Percentiles rank a stretch among this genome's conserved stretches.
phyloP scores from a whole-genome alignment of 2,329 filamentous ascomycete species.

The Fusarium sublunatum region DNA sequence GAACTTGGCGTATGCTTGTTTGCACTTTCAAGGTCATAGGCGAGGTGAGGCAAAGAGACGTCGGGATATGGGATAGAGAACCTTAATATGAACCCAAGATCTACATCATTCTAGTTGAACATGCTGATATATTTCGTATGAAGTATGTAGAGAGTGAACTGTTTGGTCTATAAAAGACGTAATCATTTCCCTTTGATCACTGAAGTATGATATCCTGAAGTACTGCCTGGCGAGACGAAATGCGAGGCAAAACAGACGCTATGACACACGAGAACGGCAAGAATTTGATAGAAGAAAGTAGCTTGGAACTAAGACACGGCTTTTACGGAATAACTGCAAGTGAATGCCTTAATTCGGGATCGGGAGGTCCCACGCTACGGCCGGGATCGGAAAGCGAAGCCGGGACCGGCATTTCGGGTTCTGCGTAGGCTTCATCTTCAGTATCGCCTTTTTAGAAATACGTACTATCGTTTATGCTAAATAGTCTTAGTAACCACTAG shows the following conservation, averaged over 20 bases:
- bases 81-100: background rate
- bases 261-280: conserved; percentile 6
- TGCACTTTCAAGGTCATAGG: background rate
- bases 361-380: background rate
- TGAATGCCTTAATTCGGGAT: background rate
- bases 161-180: too few relatives aligned
- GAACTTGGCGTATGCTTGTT: background rate
- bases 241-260: background rate
- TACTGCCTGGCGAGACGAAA: background rate
- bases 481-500: too few relatives aligned
- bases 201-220: background rate
- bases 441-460: background rate
- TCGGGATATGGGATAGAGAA: background rate
- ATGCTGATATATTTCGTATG: too few relatives aligned
- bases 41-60: too few relatives aligned
- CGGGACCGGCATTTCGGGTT: conserved; percentile 4
- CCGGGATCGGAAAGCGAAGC: background rate
- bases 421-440: background rate
- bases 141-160: too few relatives aligned
- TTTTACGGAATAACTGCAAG: background rate
- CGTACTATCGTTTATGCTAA: background rate
- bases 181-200: background rate
- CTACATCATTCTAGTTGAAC: too few relatives aligned
- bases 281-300: background rate
- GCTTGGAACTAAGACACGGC: background rate